Conservation (phyloP, 2,329 filamentous ascomycete species). For the Trichoderma endophyticum region DNA sequence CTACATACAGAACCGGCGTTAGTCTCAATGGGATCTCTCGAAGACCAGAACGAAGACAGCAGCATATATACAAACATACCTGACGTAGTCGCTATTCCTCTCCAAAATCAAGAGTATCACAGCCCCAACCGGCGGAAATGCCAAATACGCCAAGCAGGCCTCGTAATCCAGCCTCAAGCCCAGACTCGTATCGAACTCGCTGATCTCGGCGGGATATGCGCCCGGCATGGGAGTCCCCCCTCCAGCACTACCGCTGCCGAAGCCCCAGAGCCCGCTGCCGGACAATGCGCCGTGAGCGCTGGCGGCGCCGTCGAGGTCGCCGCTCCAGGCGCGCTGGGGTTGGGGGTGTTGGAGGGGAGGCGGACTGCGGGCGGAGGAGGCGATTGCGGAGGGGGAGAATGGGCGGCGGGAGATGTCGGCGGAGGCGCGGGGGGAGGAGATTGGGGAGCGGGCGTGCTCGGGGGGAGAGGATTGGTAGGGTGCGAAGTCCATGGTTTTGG, state of each 20-base stretch:
- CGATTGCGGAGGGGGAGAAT: slow-evolving; percentile 44
- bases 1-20: slow-evolving; percentile 46
- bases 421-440: slow-evolving; percentile 54
- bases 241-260: slow-evolving; percentile 24
- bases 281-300: slow-evolving; percentile 24
- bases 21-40: background rate
- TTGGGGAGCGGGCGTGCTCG: slow-evolving; percentile 77
- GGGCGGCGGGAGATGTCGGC: slow-evolving; percentile 52
- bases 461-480: slow-evolving; percentile 93
- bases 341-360: slow-evolving; percentile 49
- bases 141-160: slow-evolving; percentile 83
- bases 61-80: slow-evolving; percentile 48
- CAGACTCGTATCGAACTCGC: slow-evolving; percentile 87
- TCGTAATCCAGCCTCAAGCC: slow-evolving; percentile 85
- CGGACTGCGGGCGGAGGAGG: slow-evolving; percentile 41
- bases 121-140: slow-evolving; percentile 79
- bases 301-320: slow-evolving; percentile 39
- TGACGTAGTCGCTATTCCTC: slow-evolving; percentile 94
- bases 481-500: slow-evolving; percentile 75
- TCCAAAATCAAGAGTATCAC: slow-evolving; percentile 82
- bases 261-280: slow-evolving; percentile 19
- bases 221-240: slow-evolving; percentile 32
- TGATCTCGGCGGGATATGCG: slow-evolving; percentile 52
- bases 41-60: background rate
- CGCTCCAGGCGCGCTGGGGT: slow-evolving; percentile 53